phyloP scores from a whole-genome alignment of 352 stramenopile genomes.

The Globisporangium nunn region DNA sequence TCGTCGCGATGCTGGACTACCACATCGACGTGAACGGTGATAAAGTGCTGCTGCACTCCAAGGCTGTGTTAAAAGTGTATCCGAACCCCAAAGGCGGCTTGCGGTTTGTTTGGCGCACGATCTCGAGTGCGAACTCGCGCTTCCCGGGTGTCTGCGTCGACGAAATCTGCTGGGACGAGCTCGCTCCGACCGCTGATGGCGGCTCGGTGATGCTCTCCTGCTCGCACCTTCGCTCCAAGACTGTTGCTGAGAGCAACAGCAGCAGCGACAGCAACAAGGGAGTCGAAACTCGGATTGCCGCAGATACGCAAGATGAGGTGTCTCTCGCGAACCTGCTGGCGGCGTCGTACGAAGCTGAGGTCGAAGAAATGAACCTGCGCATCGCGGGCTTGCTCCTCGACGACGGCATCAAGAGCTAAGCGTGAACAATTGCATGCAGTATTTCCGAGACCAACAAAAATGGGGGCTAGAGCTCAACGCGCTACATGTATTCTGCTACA shows the following conservation, averaged over 20 bases:
- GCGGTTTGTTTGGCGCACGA: background rate
- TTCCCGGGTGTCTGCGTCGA: conserved; percentile 4
- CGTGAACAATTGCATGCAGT: background rate
- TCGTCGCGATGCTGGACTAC: background rate
- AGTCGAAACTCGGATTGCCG: background rate
- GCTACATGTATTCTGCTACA: no score
- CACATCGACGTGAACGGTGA: background rate
- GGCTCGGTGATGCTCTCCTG: background rate
- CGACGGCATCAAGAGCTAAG: background rate
- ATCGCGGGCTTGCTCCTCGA: background rate
- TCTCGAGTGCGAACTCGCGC: background rate
- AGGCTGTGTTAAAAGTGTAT: background rate
- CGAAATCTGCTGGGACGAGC: conserved; percentile 2
- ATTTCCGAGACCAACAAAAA: no score
- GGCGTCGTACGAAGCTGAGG: background rate
- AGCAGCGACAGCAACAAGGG: background rate
- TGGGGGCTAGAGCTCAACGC: no score
- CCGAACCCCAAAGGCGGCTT: background rate
- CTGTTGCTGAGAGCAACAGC: background rate
- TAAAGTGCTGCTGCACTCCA: background rate
- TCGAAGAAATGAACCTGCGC: background rate
- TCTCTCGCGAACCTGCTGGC: background rate
- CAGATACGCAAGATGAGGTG: background rate
- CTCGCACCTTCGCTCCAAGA: conserved; percentile 1
- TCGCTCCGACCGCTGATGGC: background rate